Percentiles rank a stretch among this genome's conserved stretches.
Evolutionary conservation across 2,329 filamentous ascomycete genomes (phyloP).

Genomic region (Pestalotiopsis sp.): DNA sequence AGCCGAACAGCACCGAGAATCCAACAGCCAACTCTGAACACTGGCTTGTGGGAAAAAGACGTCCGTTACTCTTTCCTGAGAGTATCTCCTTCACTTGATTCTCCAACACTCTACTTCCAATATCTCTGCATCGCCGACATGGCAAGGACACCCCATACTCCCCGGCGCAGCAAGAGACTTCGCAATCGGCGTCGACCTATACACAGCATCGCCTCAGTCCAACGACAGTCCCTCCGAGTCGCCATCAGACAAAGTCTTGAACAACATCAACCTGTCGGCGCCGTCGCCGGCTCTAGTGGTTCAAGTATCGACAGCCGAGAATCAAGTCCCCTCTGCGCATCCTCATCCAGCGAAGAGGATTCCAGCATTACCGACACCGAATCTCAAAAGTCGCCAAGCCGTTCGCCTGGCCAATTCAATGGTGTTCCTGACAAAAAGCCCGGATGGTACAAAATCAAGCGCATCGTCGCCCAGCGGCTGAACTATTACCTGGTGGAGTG

Average conservation of each 20-base stretch:
- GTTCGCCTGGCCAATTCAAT: background rate
- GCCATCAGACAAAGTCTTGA: slow-evolving; percentile 1
- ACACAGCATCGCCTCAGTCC: background rate
- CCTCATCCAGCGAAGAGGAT: background rate
- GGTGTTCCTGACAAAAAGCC: slow-evolving; percentile 12
- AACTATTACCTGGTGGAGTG: slow-evolving; percentile 28
- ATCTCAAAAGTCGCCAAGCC: background rate
- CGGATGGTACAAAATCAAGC: slow-evolving; percentile 24
- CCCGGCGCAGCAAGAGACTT: background rate
- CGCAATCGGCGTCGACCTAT: background rate
- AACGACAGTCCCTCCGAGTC: slow-evolving; percentile 8
- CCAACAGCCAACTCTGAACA: too few relatives aligned
- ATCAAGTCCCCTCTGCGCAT: background rate
- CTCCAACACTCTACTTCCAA: background rate
- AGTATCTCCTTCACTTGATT: too few relatives aligned
- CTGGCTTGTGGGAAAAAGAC: too few relatives aligned
- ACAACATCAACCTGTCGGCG: background rate
- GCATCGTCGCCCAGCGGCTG: slow-evolving; percentile 22
- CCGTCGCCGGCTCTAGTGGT: background rate
- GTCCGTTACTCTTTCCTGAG: too few relatives aligned
- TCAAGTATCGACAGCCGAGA: background rate
- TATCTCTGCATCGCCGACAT: background rate
- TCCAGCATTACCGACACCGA: slow-evolving; percentile 4
- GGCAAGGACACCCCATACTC: background rate
- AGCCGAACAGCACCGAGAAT: too few relatives aligned